A percentile compares a stretch with the other conserved stretches of the same genome.
phyloP scores from a whole-genome alignment of 208 protist species.

The Naegleria fowleri region DNA sequence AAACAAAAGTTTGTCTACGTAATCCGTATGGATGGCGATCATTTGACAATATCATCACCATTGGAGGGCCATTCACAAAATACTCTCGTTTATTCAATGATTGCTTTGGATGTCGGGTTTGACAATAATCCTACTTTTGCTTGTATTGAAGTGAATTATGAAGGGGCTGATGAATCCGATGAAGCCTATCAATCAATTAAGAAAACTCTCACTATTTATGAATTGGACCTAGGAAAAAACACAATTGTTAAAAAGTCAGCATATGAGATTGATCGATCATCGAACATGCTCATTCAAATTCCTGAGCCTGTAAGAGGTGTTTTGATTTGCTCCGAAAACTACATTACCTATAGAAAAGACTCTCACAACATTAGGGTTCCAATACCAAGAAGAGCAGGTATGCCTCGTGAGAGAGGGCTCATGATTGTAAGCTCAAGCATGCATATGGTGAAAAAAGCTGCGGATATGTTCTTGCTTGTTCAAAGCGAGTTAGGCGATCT shows the following conservation, averaged over 20 bases:
- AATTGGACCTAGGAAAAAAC: constrained; percentile 94
- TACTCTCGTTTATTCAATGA: constrained; percentile 62
- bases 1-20: constrained; percentile 91
- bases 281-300: constrained; percentile 78
- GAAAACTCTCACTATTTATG: constrained; percentile 88
- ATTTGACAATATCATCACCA: constrained; percentile 80
- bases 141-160: constrained; percentile 69
- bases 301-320: constrained; percentile 83
- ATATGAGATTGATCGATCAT: constrained; percentile 71
- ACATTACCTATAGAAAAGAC: constrained; percentile 83
- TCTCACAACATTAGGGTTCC: constrained; percentile 35
- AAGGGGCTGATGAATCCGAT: background rate
- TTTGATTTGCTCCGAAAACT: constrained; percentile 87
- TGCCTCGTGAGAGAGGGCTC: constrained; percentile 66
- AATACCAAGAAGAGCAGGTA: constrained; percentile 67
- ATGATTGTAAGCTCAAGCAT: constrained; percentile 72
- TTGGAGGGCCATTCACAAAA: constrained; percentile 80
- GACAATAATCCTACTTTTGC: constrained; percentile 85
- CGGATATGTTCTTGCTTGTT: constrained; percentile 87
- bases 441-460: constrained; percentile 58
- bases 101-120: constrained; percentile 83
- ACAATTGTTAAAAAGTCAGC: constrained; percentile 93
- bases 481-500: constrained; percentile 96
- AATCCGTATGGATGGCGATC: constrained; percentile 68
- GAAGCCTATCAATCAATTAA: background rate